A percentile compares a stretch with the other conserved stretches of the same genome.
phyloP scores from a whole-genome alignment of 1,284 basidiomycete species.

The Albatrellus sp. region DNA sequence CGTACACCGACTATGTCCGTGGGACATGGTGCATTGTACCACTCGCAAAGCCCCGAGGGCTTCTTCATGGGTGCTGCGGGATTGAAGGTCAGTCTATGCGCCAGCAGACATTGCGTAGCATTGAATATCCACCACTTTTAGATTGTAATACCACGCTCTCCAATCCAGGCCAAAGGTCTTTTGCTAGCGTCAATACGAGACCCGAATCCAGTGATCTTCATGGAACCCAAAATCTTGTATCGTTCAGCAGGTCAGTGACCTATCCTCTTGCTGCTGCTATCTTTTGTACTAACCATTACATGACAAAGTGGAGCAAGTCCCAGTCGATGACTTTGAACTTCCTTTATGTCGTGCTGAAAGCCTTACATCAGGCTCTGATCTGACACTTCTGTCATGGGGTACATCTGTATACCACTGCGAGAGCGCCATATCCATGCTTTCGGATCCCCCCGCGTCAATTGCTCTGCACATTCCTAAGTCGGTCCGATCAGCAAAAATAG shows the following conservation, averaged over 20 bases:
- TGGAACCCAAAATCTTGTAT: slow-evolving; percentile 90
- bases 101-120: too few relatives aligned
- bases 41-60: slow-evolving; percentile 90
- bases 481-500: slow-evolving; percentile 64
- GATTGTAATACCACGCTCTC: slow-evolving; percentile 86
- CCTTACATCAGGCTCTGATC: slow-evolving; percentile 62
- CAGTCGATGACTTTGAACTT: slow-evolving; percentile 75
- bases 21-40: slow-evolving; percentile 88
- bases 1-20: slow-evolving; percentile 85
- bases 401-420: slow-evolving; percentile 89
- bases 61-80: slow-evolving; percentile 89
- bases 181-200: slow-evolving; percentile 79
- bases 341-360: slow-evolving; percentile 74
- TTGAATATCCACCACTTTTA: slow-evolving; percentile 16
- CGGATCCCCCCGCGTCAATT: slow-evolving; percentile 55
- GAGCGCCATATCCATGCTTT: slow-evolving; percentile 59
- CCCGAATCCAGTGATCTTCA: slow-evolving; percentile 87
- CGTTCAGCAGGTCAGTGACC: slow-evolving; percentile 51
- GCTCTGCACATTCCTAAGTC: slow-evolving; percentile 56
- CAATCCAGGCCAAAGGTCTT: slow-evolving; percentile 90
- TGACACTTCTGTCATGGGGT: slow-evolving; percentile 86
- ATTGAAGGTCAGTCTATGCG: slow-evolving; percentile 49
- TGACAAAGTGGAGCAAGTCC: slow-evolving; percentile 84
- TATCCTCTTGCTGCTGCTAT: slow-evolving; percentile 2
- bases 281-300: neutral